Evolutionary conservation across 495 filamentous ascomycete genomes (phyloP), one percentile per base, ranked within the genome.

Genomic region (Paragyromitra xinjiangensis): DNA sequence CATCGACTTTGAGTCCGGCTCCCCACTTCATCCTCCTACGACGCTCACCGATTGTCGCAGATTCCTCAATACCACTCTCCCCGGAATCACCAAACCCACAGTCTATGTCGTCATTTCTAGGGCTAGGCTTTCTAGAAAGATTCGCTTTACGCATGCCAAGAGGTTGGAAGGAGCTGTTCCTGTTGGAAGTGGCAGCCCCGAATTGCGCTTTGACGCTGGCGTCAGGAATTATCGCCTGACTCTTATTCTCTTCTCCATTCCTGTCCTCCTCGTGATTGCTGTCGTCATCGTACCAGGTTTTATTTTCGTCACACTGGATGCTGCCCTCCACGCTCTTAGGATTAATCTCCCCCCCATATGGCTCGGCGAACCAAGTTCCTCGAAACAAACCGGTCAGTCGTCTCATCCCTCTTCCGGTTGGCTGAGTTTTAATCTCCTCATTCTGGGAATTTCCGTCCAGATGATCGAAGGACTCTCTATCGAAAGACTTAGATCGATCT

Each of bases 11-110:
- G 8, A 26, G 29, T 14, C 64, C 64, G 1, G 29, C 29, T 22
- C 64, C 55, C 53, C 55, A 59, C 19, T 61, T 70, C 53, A 61
- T 37, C 40, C 53, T 61, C 3, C 39, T 29, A 19, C 22, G 51
- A 34, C 37, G 51, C n/a, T 48, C 40, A 22, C 8, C 40, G 9
- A 34, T 44, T 61, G 64, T 4, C 5, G 5, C 34, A 9, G 51
- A 24, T 6, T 44, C 37, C 24, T 37, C 34, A 5, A 7, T 14
- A 24, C 6, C 39, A 19, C 40, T 56, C 34, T 44, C 39, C 24
- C 16, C 53, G 11, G 22, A n/a, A 3, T 45, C 37, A 12, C n/a
- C 37, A 22, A 24, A 22, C 3, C 24, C 26, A 19, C 40, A 16
- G 7, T 24, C 48, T 2, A 39, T 6, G 3, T 40, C 53, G 42